Evolutionary conservation across 306 rosid species (phyloP).

Genomic region (Phaseolus lunatus): DNA sequence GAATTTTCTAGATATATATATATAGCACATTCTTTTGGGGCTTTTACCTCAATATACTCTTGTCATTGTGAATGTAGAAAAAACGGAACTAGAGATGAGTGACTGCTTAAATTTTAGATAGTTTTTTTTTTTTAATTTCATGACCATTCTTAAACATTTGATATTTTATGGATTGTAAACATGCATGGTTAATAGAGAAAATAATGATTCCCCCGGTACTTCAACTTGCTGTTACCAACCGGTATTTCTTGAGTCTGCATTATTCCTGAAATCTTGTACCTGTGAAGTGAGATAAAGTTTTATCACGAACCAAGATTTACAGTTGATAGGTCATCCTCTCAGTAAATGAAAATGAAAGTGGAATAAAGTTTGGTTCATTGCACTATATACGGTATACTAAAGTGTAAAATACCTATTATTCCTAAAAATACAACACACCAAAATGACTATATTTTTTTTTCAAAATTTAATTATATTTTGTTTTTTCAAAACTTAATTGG

Average conservation of each 20-base stretch:
- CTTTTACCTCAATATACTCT: conserved; percentile 49
- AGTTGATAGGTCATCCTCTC: background rate
- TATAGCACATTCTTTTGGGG: conserved; percentile 71
- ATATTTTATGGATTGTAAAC: conserved; percentile 57
- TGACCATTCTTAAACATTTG: conserved; percentile 33
- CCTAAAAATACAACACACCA: too few species aligned
- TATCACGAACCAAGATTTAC: background rate
- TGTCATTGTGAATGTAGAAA: conserved; percentile 71
- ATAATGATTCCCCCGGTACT: conserved; percentile 41
- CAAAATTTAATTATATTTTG: background rate
- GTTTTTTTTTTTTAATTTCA: conserved; percentile 1
- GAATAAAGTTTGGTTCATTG: background rate
- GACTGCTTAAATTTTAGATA: conserved; percentile 55
- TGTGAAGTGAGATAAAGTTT: background rate
- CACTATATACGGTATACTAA: background rate
- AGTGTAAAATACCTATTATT: background rate
- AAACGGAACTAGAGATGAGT: conserved; percentile 54
- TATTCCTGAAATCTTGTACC: too few species aligned
- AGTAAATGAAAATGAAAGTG: background rate
- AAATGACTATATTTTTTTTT: too few species aligned
- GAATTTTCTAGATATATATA: conserved; percentile 52
- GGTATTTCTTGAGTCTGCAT: background rate
- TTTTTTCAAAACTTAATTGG: background rate
- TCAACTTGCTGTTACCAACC: background rate
- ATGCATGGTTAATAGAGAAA: conserved; percentile 51